Evolutionary conservation across 768 basidiomycete species (phyloP).

Genomic region (Paxillus ammoniavirescens): DNA sequence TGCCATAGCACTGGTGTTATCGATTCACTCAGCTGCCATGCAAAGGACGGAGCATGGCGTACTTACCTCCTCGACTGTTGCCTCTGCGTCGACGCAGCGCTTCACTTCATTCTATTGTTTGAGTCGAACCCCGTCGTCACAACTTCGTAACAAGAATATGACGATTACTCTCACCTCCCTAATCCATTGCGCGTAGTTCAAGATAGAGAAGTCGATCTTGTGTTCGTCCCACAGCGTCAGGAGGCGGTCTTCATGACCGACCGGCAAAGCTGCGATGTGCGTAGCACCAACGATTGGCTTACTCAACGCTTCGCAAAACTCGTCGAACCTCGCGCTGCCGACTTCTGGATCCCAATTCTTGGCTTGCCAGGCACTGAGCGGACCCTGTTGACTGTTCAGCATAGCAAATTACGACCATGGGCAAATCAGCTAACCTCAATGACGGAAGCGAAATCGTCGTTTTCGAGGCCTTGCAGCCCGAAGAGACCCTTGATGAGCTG

Average conservation of each 20-base stretch:
- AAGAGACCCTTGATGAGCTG: constrained; percentile 68
- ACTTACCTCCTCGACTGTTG: constrained; percentile 50
- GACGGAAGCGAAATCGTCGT: constrained; percentile 76
- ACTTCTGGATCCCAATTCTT: constrained; percentile 85
- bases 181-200: constrained; percentile 79
- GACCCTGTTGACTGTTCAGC: constrained; percentile 37
- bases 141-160: neutral
- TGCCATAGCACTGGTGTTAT: constrained; percentile 75
- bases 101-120: constrained; percentile 49
- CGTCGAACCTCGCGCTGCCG: constrained; percentile 58
- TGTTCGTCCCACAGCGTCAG: constrained; percentile 46
- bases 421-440: constrained; percentile 46
- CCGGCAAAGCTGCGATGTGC: constrained; percentile 39
- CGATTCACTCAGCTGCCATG: neutral
- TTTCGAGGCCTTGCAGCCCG: constrained; percentile 62
- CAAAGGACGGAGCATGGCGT: neutral
- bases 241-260: constrained; percentile 48
- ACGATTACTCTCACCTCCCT: constrained; percentile 47
- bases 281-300: constrained; percentile 38
- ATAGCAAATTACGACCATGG: constrained; percentile 15
- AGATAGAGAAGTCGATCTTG: constrained; percentile 54
- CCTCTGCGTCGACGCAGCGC: constrained; percentile 47
- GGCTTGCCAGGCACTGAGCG: constrained; percentile 75
- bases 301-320: constrained; percentile 62
- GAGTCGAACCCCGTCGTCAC: neutral